Base-by-base conservation (phyloP, 306 rosid species). In the Dalbergia cochinchinensis region DNA sequence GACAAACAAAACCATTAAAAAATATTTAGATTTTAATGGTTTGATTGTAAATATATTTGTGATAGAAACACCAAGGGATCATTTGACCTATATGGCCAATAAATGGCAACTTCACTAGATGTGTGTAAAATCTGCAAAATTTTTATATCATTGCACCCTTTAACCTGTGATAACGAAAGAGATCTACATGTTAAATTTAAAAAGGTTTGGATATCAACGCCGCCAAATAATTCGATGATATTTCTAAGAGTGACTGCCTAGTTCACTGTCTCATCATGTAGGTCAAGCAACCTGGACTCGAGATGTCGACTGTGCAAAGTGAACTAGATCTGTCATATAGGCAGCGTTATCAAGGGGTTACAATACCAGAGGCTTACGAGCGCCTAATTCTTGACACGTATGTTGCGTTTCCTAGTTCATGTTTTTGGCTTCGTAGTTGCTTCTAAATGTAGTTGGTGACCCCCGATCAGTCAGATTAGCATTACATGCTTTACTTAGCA, bases 361-460 rank as follows among this genome's bases (percentile, higher is more conserved):
- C 82, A 77, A 95, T 95, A 77, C 99, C 98, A 8, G 99, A 91
- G 89, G 98, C 99, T 59, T 95, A 95, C 19, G 99, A 95, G 81
- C 98, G 99, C 70, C 92, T 95, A 78, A 95, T 93, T 80, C 99
- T 95, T 4, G 99, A 95, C 83, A 93, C 98, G 99, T 93, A 95
- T 5, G 92, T 34, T 85, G 59, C 71, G 83, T 64, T 55, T 45
- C 55, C 45, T 58, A 34, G 69, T 55, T 19, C 58, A 41, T 74
- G 73, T 60, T 47, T 77, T 4, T 37, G 60, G 47, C 83, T 39
- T 57, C 58, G 71, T 58, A 50, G 6, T 69, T 61, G 31, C 19
- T 74, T 60, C 42, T 68, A 58, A 12, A 76, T 70, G 26, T 10
- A 39, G 55, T 9, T 53, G 55, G 55, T 26, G 31, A 26, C 2